Percentiles rank a stretch among this genome's conserved stretches.
phyloP scores from a whole-genome alignment of 2,329 filamentous ascomycete genomes.

The Didymella sp. region DNA sequence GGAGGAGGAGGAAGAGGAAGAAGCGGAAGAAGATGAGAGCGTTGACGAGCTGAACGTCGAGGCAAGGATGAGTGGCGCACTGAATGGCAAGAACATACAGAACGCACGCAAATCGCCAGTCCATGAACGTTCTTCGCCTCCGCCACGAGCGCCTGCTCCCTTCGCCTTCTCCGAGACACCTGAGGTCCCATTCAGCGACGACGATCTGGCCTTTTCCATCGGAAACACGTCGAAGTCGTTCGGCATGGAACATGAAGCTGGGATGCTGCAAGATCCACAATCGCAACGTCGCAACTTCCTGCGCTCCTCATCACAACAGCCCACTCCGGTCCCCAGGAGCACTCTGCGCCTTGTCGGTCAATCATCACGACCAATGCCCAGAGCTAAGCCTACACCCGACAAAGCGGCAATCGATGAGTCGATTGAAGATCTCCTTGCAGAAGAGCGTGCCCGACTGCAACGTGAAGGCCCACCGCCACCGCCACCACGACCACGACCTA shows the following conservation, averaged over 20 bases:
- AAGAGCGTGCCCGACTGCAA: constrained; percentile 29
- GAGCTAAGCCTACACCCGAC: constrained; percentile 6
- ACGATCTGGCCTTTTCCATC: constrained; percentile 30
- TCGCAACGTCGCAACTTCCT: not conserved
- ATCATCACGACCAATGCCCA: not conserved
- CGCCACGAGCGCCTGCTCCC: not conserved
- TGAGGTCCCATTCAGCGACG: constrained; percentile 29
- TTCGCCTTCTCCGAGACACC: constrained; percentile 26
- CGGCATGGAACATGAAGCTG: constrained; percentile 43
- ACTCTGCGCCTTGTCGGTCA: not conserved
- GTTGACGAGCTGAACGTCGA: constrained; percentile 26
- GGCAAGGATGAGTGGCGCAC: constrained; percentile 23
- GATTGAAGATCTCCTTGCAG: constrained; percentile 23
- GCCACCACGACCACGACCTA: constrained; percentile 6
- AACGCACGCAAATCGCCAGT: constrained; percentile 15
- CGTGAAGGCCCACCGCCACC: constrained; percentile 23
- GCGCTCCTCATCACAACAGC: constrained; percentile 15
- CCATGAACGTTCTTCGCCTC: constrained; percentile 10
- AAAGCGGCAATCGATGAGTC: constrained; percentile 18
- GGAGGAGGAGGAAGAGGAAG: constrained; percentile 25
- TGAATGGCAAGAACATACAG: constrained; percentile 7
- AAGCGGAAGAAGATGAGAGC: constrained; percentile 23
- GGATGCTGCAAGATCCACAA: constrained; percentile 30
- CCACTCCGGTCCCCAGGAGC: constrained; percentile 3
- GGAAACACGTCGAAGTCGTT: constrained; percentile 46